Evolutionary conservation across 2,329 filamentous ascomycete species (phyloP).

Genomic region (Blumeria graminis): DNA sequence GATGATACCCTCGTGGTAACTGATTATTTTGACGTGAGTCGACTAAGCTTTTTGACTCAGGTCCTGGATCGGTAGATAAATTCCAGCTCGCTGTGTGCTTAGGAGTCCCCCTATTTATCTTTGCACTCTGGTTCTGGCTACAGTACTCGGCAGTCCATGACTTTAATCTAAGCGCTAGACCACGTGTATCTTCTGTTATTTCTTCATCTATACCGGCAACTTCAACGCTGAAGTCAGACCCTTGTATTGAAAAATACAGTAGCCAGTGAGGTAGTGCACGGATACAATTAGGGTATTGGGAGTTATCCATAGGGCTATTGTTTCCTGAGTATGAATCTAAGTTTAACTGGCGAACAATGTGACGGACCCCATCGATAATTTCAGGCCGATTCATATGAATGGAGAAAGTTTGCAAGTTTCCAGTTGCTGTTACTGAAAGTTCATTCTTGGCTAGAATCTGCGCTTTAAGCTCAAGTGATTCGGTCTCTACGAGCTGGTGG

Average conservation of each 20-base stretch:
- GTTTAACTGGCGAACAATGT: slow-evolving; percentile 69
- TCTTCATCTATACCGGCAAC: slow-evolving; percentile 68
- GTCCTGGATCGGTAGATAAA: slow-evolving; percentile 40
- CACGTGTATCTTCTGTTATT: slow-evolving; percentile 60
- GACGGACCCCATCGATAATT: slow-evolving; percentile 74
- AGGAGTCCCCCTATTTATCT: slow-evolving; percentile 31
- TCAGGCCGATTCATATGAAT: slow-evolving; percentile 78
- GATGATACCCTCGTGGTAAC: slow-evolving; percentile 13
- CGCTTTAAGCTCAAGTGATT: slow-evolving; percentile 67
- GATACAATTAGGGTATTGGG: slow-evolving; percentile 41
- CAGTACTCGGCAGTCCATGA: slow-evolving; percentile 77
- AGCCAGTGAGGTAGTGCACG: slow-evolving; percentile 67
- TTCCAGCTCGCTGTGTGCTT: slow-evolving; percentile 54
- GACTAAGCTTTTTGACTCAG: slow-evolving; percentile 25
- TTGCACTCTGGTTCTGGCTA: slow-evolving; percentile 47
- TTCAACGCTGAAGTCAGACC: slow-evolving; percentile 72
- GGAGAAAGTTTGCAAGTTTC: slow-evolving; percentile 65
- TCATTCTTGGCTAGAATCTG: slow-evolving; percentile 71
- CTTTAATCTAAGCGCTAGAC: slow-evolving; percentile 67
- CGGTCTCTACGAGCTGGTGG: slow-evolving; percentile 69
- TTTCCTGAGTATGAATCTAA: slow-evolving; percentile 43
- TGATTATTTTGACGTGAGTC: slow-evolving; percentile 27
- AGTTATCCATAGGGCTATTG: slow-evolving; percentile 22
- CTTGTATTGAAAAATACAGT: slow-evolving; percentile 59
- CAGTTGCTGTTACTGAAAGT: slow-evolving; percentile 56